phyloP scores from a whole-genome alignment of 2,329 filamentous ascomycete genomes.

The Fusarium domesticum region DNA sequence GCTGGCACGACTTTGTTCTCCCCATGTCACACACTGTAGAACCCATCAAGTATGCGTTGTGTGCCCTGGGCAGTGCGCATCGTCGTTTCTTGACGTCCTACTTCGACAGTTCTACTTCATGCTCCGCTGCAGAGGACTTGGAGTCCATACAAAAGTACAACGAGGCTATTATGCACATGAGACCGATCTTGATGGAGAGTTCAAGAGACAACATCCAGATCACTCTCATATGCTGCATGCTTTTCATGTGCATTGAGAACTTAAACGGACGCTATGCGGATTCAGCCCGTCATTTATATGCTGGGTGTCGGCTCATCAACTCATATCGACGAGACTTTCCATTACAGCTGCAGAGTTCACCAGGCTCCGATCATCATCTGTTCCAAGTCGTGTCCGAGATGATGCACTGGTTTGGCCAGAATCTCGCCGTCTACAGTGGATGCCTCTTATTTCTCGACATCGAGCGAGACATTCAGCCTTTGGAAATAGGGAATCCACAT shows the following conservation, averaged over 20 bases:
- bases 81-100: not conserved
- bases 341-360: too few relatives aligned
- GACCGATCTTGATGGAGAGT: not conserved
- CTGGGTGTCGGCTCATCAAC: not conserved
- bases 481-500: not conserved
- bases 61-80: constrained; percentile 9
- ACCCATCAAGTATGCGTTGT: constrained; percentile 2
- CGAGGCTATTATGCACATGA: not conserved
- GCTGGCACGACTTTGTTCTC: constrained; percentile 6
- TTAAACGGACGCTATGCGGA: constrained; percentile 3
- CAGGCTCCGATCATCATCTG: not conserved
- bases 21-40: constrained; percentile 4
- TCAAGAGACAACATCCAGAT: constrained; percentile 2
- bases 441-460: not conserved
- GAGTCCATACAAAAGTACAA: constrained; percentile 12
- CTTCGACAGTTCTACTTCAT: not conserved
- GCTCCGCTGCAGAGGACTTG: constrained; percentile 1
- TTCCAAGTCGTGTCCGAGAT: not conserved
- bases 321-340: not conserved
- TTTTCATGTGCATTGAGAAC: constrained; percentile 12
- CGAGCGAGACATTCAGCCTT: not conserved
- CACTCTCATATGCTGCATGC: constrained; percentile 8
- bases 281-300: not conserved
- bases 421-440: not conserved
- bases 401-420: not conserved